Conservation (phyloP, 768 basidiomycete species). For the Lactarius deliciosus region DNA sequence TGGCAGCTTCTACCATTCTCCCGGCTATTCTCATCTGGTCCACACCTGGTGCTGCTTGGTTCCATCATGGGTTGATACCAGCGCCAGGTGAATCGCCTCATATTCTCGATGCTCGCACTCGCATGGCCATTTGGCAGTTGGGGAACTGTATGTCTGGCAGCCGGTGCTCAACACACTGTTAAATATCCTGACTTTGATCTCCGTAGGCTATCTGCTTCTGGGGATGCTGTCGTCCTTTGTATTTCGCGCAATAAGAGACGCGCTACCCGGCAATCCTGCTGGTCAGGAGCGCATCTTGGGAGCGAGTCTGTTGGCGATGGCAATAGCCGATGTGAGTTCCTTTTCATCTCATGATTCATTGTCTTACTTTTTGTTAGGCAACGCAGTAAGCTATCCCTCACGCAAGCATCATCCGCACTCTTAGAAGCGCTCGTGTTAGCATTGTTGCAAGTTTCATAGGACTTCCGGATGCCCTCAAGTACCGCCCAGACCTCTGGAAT, state of each 20-base stretch:
- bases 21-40: constrained; percentile 54
- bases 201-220: constrained; percentile 58
- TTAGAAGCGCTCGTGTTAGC: constrained; percentile 38
- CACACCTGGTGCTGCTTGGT: constrained; percentile 64
- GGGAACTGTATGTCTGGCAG: constrained; percentile 52
- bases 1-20: constrained; percentile 50
- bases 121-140: constrained; percentile 67
- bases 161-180: not conserved
- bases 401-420: not conserved
- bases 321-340: constrained; percentile 64
- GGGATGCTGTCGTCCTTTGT: constrained; percentile 65
- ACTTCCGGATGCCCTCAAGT: constrained; percentile 57
- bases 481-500: constrained; percentile 59
- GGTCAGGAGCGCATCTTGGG: constrained; percentile 71
- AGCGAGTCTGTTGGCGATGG: constrained; percentile 58
- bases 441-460: constrained; percentile 55
- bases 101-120: constrained; percentile 48
- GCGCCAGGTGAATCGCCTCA: constrained; percentile 37
- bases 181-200: not conserved
- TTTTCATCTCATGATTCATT: constrained; percentile 10
- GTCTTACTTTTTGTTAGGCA: constrained; percentile 39
- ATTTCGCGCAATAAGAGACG: constrained; percentile 64
- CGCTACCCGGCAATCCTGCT: constrained; percentile 52
- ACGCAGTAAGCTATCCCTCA: constrained; percentile 51
- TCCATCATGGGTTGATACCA: constrained; percentile 64